A percentile compares a stretch with the other conserved stretches of the same genome.
Conservation (phyloP, 805 yeast species). For the Nakazawaea sp. region DNA sequence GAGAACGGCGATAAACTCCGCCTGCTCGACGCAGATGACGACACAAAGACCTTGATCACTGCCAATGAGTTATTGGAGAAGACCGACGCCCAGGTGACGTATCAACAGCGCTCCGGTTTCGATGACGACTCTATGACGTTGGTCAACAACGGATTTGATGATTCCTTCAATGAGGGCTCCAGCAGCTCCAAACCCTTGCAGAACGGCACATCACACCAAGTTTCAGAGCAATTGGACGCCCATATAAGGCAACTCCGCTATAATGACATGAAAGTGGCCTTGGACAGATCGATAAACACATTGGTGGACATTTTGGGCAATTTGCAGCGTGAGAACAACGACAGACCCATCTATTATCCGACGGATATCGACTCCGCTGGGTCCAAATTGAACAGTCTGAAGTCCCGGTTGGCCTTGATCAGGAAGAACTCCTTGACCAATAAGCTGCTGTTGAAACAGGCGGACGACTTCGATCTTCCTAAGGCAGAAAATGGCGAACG, state of each 20-base stretch:
- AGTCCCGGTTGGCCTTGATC: constrained; percentile 47
- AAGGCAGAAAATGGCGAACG: constrained; percentile 17
- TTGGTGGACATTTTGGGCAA: constrained; percentile 45
- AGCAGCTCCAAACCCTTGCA: constrained; percentile 22
- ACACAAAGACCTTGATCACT: constrained; percentile 33
- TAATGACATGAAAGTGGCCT: constrained; percentile 60
- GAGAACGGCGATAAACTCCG: too few relatives aligned
- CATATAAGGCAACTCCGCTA: constrained; percentile 71
- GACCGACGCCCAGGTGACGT: constrained; percentile 30
- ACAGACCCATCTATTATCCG: constrained; percentile 61
- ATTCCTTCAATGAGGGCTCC: constrained; percentile 29
- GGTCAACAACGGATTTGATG: constrained; percentile 10
- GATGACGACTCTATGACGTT: constrained; percentile 14
- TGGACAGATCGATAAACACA: constrained; percentile 54
- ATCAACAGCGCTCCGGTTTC: constrained; percentile 22
- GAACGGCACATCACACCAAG: neutral
- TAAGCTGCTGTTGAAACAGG: constrained; percentile 11
- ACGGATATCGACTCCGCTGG: constrained; percentile 27
- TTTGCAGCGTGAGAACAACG: constrained; percentile 47
- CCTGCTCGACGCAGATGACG: too few relatives aligned
- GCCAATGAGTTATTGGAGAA: constrained; percentile 32
- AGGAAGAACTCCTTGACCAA: constrained; percentile 30
- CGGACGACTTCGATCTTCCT: constrained; percentile 11
- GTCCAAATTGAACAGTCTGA: constrained; percentile 36
- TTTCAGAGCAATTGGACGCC: constrained; percentile 15